A percentile compares a stretch with the other conserved stretches of the same genome.
These are phyloP conservation scores for Parastagonospora nodorum DNA, from an alignment of 2,329 filamentous ascomycete species.

Conservation along the genomic window DNA sequence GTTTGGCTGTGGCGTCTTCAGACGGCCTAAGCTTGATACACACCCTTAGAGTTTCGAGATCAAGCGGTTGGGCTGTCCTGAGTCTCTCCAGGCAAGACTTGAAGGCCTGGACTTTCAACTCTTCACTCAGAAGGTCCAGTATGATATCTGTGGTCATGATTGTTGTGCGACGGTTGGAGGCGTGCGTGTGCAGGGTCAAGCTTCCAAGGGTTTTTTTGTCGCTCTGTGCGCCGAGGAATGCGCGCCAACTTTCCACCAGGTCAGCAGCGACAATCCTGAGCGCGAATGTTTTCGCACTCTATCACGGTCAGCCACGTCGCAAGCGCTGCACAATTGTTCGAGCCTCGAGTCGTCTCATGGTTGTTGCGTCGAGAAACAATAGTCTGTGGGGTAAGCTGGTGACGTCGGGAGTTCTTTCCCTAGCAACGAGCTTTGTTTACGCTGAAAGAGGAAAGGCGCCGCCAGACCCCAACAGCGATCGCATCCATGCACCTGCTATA, in stretches of 20 bases:
- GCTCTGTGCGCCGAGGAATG: conserved; percentile 19
- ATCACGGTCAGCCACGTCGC: conserved; percentile 20
- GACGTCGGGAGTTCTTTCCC: conserved; percentile 31
- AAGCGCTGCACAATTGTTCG: conserved; percentile 1
- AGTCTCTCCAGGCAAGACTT: conserved; percentile 28
- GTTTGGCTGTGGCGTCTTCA: background rate
- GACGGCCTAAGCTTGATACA: conserved; percentile 27
- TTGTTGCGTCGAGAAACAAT: conserved; percentile 23
- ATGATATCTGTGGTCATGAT: conserved; percentile 20
- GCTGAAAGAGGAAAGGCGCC: conserved; percentile 28
- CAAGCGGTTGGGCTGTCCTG: conserved; percentile 14
- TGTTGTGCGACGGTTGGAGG: background rate
- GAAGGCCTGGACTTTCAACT: conserved; percentile 24
- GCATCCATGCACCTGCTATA: conserved; percentile 38
- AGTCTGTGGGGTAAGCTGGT: conserved; percentile 27
- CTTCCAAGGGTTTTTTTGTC: background rate
- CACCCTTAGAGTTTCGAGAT: conserved; percentile 26
- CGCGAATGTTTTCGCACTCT: background rate
- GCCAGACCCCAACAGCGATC: conserved; percentile 8
- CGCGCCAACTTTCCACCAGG: conserved; percentile 5
- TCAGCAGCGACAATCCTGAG: conserved; percentile 5
- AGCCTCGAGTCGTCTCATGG: conserved; percentile 2
- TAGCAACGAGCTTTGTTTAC: conserved; percentile 39
- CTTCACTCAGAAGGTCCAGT: conserved; percentile 28
- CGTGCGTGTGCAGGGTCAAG: background rate